Evolutionary conservation across 495 filamentous ascomycete species (phyloP), one percentile per base, ranked within the genome.

Genomic region (Penicillium diatomitis): DNA sequence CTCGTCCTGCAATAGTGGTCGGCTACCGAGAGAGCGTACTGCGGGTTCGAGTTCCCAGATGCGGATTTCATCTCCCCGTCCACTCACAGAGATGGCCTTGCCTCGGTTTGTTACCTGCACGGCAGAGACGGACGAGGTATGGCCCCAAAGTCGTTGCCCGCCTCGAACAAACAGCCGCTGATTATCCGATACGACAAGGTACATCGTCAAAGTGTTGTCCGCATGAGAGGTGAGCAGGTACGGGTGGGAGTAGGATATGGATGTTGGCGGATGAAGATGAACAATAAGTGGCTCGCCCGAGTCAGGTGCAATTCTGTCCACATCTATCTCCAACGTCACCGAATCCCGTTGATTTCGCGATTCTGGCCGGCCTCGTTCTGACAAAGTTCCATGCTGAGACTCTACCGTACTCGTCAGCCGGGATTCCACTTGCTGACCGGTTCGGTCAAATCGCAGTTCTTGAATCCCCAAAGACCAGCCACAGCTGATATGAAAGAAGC

Each of bases 11-110:
- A 53, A 59, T 42, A 35, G 63, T 48, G 45, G 66, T 49, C 60
- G 69, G n/a, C 62, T 63, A 9, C 68, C 50, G 36, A 69, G 66
- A 7, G 71, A 75, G 41, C 50, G 77, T 11, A 84, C 68, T 10
- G 85, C 78, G 4, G 82, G 82, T 67, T 98, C 92, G 5, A 98
- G 77, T 54, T 96, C 90, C 92, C 92, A 98, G 6, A 97, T 82
- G 5, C 91, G 77, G 43, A 98, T 78, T 59, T 98, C 92, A 48
- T 90, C 82, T 8, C 91, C 92, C 9, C 78, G 71, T 4, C 76
- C 75, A 58, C 86, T 90, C 29, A 96, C 85, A 11, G 88, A 95
- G 0, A 98, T 86, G 0, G 92, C 92, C 62, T 88, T 95, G 8
- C 92, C 92, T 12, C 87, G 79, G 10, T 84, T 79, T 20, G 86